phyloP scores from a whole-genome alignment of 2,329 filamentous ascomycete species.

The Elsinoe necatrix region DNA sequence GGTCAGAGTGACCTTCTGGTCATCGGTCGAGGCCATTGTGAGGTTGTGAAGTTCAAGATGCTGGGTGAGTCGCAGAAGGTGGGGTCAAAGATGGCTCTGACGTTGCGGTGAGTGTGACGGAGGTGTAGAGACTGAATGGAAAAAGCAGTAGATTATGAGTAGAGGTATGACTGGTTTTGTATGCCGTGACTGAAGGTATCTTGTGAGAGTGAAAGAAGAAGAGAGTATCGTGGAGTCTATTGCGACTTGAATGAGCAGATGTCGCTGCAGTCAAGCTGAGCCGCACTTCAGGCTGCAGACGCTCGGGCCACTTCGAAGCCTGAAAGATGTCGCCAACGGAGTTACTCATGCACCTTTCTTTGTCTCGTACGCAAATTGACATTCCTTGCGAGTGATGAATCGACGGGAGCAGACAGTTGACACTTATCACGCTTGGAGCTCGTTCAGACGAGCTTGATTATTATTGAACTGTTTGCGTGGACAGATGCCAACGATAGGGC shows the following conservation, averaged over 20 bases:
- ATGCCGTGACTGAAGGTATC: slow-evolving; percentile 6
- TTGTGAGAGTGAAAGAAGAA: neutral
- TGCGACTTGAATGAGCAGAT: slow-evolving; percentile 4
- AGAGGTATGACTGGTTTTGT: neutral
- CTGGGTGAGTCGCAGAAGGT: slow-evolving; percentile 17
- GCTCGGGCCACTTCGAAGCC: neutral
- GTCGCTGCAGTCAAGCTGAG: slow-evolving; percentile 10
- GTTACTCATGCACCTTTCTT: neutral
- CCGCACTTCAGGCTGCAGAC: neutral
- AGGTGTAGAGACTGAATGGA: slow-evolving; percentile 2
- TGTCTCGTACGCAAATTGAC: neutral
- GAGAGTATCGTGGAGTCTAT: slow-evolving; percentile 11
- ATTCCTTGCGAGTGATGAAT: neutral
- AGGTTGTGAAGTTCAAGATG: slow-evolving; percentile 9
- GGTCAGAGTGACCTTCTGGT: slow-evolving; percentile 36
- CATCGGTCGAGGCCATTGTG: slow-evolving; percentile 29
- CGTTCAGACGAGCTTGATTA: no score
- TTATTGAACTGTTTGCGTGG: no score
- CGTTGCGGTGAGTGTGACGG: neutral
- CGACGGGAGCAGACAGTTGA: neutral
- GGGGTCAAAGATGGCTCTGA: slow-evolving; percentile 13
- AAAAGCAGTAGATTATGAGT: slow-evolving; percentile 14
- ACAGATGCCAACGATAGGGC: no score
- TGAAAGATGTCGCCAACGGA: slow-evolving; percentile 1
- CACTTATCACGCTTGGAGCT: no score